Evolutionary conservation across 768 basidiomycete species (phyloP).

Genomic region (Tephrocybe sp.): DNA sequence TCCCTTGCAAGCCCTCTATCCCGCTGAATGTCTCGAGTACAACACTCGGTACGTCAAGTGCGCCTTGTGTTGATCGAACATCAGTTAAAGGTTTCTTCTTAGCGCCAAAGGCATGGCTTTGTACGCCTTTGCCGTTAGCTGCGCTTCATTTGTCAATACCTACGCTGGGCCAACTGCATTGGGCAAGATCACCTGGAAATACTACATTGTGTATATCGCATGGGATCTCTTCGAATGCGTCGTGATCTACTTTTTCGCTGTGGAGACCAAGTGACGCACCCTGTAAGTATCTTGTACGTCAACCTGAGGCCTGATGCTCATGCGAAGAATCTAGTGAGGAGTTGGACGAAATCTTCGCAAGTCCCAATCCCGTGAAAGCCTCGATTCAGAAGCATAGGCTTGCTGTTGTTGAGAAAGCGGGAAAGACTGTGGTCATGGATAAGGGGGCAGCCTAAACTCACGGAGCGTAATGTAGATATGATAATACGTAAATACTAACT

Average conservation of each 20-base stretch:
- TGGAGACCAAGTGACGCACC: constrained; percentile 41
- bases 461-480: background rate
- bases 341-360: constrained; percentile 36
- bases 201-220: constrained; percentile 36
- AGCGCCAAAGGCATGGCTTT: constrained; percentile 62
- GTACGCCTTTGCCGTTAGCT: constrained; percentile 41
- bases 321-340: constrained; percentile 29
- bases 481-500: background rate
- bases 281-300: constrained; percentile 25
- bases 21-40: constrained; percentile 52
- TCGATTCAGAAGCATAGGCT: constrained; percentile 38
- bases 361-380: constrained; percentile 35
- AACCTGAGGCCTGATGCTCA: background rate
- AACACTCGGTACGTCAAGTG: constrained; percentile 38
- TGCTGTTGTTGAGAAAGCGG: constrained; percentile 34
- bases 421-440: constrained; percentile 19
- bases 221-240: constrained; percentile 39
- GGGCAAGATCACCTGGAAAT: constrained; percentile 34
- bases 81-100: background rate
- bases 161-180: constrained; percentile 44
- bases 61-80: background rate
- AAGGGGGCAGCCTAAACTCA: constrained; percentile 11
- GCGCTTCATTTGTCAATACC: constrained; percentile 46
- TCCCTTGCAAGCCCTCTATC: constrained; percentile 56
- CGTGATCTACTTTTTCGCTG: constrained; percentile 36